Base-by-base conservation (phyloP, 305 asterid genomes). In the Coffea humblotiana region DNA sequence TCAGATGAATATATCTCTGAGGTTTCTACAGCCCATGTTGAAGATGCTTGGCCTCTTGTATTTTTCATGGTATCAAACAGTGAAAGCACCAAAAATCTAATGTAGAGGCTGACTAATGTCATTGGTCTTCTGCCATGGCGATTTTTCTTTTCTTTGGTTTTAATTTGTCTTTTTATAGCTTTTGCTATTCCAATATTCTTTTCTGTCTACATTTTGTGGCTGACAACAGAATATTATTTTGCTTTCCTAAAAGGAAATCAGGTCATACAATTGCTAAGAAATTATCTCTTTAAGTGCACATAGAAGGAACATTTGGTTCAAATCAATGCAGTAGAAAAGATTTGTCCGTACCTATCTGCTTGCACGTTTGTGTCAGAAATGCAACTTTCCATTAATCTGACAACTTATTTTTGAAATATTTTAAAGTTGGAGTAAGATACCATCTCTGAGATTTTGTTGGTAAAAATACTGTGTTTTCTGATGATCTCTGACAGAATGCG, bases 101-200 rank as follows among this genome's bases (percentile, higher is more conserved):
- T 4, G 15, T 43, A 40, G 9, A 19, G 29, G 14, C 16, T n/a
- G 21, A 43, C 16, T 19, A 61, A 61, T 23, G 67, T 61, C 67
- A n/a, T n/a, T n/a, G 29, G 35, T 61, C 32, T 61, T 61, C 35
- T 43, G 23, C 1, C 4, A 6, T 15, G 21, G 1, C 10, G 18
- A 18, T 2, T 45, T 45, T 18, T 45, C 37, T 12, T 43, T 10
- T 45, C 2, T 45, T 71, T 4, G 7, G 56, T 12, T 8, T 45
- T 43, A 45, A 69, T 40, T 69, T 68, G 19, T 77, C 65, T 71
- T 61, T 61, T 74, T 70, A 40, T 40, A 47, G 27, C 54, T 13
- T 37, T 73, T 19, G 35, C 16, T n/a, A 47, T 9, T 40, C 49
- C 48, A 27, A 64, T 51, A 56, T 0, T 70, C 56, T 61, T 25